A percentile compares a stretch with the other conserved stretches of the same genome.
phyloP scores from a whole-genome alignment of 768 basidiomycete genomes.

The Calocera viscosa region DNA sequence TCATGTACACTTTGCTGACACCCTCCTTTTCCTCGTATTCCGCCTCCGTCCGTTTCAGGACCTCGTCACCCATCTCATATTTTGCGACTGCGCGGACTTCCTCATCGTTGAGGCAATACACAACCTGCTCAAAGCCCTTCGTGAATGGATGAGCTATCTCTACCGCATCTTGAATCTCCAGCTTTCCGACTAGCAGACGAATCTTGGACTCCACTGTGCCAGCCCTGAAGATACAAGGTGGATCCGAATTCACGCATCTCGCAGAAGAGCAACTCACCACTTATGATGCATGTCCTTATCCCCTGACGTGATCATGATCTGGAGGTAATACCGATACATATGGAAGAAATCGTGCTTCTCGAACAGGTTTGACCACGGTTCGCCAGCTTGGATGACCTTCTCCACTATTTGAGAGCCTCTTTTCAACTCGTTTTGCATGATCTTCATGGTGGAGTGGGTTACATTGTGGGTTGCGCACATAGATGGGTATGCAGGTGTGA shows the following conservation, averaged over 20 bases:
- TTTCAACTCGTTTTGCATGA: conserved; percentile 92
- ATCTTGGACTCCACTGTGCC: conserved; percentile 97
- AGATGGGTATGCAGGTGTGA: conserved; percentile 95
- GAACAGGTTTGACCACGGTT: conserved; percentile 88
- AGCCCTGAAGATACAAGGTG: conserved; percentile 37
- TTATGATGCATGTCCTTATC: conserved; percentile 77
- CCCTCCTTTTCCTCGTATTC: conserved; percentile 68
- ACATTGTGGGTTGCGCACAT: conserved; percentile 99
- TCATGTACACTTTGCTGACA: conserved; percentile 72
- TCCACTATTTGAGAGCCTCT: conserved; percentile 91
- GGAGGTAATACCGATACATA: conserved; percentile 90
- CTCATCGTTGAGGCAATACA: conserved; percentile 69
- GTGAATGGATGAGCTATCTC: conserved; percentile 88
- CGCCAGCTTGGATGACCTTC: conserved; percentile 71
- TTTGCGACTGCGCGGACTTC: conserved; percentile 81
- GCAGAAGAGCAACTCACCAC: conserved; percentile 47
- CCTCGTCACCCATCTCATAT: conserved; percentile 66
- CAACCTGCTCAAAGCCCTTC: conserved; percentile 82
- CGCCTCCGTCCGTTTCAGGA: conserved; percentile 61
- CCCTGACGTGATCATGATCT: conserved; percentile 85
- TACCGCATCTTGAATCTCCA: conserved; percentile 89
- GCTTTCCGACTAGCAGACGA: conserved; percentile 93
- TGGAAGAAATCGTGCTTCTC: conserved; percentile 93
- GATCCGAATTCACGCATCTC: not conserved
- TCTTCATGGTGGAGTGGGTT: conserved; percentile 85